Evolutionary conservation across 495 filamentous ascomycete species (phyloP), one percentile per base, ranked within the genome.

Genomic region (Neurospora discreta): DNA sequence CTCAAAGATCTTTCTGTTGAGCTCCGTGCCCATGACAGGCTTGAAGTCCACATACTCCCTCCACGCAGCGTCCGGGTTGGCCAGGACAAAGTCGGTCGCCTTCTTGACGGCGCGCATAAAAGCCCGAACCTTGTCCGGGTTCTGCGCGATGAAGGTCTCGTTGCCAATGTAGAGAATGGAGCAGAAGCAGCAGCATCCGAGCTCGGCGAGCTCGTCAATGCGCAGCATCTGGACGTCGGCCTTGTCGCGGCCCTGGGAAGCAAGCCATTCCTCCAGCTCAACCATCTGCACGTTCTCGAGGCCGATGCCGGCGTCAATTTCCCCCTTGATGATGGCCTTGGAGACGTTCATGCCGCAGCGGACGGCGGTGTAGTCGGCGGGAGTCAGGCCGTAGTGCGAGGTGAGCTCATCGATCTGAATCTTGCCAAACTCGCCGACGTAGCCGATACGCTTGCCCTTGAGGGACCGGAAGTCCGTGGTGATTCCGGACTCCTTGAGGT

Each of bases 101-200:
- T 85, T 86, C 82, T 91, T 91, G 72, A 90, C 87, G 71, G 90
- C 90, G 39, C 82, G 84, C 85, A 91, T 83, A 81, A 92, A 92
- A 69, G 86, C 86, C 68, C 73, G 73, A 3, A 89, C 85, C 76
- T 89, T 82, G 38, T 88, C 88, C 0, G 84, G 83, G 80, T 90
- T 88, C 69, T 85, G 81, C 36, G 84, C 80, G 52, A 91, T 78
- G 84, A 92, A 92, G 52, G 77, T 76, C 77, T 91, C 88, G 77
- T 91, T 81, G 77, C 83, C 83, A 70, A 92, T 92, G 84, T 92
- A 92, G 52, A 92, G 83, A 77, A 91, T 90, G 1, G 87, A 88
- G 82, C 89, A 90, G 85, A 91, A 91, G 83, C 89, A 92, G 86
- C 90, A 91, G 82, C 90, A 91, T 70, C 90, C 89, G 39, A 91